Conservation (phyloP, 1,284 basidiomycete species). For the Ceratobasidium sp. region DNA sequence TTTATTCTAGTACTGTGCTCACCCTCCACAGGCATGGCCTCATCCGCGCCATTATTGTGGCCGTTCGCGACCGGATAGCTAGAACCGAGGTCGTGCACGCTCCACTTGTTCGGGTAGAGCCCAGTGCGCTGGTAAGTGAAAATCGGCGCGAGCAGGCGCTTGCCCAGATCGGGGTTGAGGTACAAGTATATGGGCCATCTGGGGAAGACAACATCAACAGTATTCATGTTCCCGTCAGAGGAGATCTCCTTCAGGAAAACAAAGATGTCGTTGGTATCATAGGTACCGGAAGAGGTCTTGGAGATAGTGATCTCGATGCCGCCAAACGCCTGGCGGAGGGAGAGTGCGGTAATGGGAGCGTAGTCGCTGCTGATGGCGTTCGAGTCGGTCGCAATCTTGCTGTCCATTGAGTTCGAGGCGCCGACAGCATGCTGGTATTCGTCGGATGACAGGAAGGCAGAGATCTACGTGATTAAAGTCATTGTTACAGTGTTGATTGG, state of each 20-base stretch:
- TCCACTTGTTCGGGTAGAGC: conserved; percentile 72
- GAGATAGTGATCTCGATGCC: conserved; percentile 71
- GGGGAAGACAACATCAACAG: conserved; percentile 79
- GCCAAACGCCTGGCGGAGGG: conserved; percentile 69
- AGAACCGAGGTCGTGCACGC: conserved; percentile 69
- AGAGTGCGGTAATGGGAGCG: conserved; percentile 66
- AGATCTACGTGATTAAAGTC: conserved; percentile 58
- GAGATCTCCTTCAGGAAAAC: conserved; percentile 70
- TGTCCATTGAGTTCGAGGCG: conserved; percentile 65
- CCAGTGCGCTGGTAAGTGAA: conserved; percentile 73
- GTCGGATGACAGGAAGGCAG: conserved; percentile 60
- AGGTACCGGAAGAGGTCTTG: conserved; percentile 52
- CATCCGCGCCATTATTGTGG: conserved; percentile 70
- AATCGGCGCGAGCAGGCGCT: conserved; percentile 68
- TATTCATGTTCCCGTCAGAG: conserved; percentile 66
- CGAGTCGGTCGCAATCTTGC: conserved; percentile 51
- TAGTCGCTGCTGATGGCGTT: conserved; percentile 58
- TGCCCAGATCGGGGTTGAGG: conserved; percentile 69
- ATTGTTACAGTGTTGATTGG: too few species aligned
- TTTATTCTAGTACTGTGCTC: conserved; percentile 48
- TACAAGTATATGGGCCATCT: conserved; percentile 73
- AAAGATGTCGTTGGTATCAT: too few species aligned
- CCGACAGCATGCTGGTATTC: conserved; percentile 63
- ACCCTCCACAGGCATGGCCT: conserved; percentile 72
- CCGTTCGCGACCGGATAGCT: conserved; percentile 59